These are phyloP conservation scores for Blyttiomyces sp. DNA, from an alignment of 371 early-diverging fungal species.

Conservation along the genomic window DNA sequence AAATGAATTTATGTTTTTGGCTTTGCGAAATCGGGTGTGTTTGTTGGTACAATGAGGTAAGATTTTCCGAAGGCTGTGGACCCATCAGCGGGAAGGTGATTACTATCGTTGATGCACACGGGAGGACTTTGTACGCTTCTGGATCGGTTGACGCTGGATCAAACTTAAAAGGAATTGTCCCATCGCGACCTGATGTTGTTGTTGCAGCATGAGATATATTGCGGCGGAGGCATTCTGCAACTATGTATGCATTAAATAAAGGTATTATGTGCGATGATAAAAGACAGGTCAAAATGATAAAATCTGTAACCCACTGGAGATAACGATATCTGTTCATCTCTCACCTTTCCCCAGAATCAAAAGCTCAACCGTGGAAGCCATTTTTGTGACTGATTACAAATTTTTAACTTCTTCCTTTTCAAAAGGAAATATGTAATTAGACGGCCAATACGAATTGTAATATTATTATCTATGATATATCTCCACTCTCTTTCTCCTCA, in stretches of 20 bases:
- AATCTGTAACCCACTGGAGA: no score
- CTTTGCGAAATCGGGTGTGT: no score
- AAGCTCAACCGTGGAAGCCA: no score
- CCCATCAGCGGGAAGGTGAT: constrained; percentile 55
- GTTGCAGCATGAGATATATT: no score
- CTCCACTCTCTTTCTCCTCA: not conserved
- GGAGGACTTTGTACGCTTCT: constrained; percentile 27
- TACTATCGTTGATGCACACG: constrained; percentile 39
- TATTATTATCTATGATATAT: no score
- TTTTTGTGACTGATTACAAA: no score
- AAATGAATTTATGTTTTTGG: constrained; percentile 34
- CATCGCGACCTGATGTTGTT: constrained; percentile 44
- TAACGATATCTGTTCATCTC: not conserved
- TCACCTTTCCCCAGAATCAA: not conserved
- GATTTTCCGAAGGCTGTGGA: constrained; percentile 9
- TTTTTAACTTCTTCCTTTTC: no score
- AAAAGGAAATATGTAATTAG: not conserved
- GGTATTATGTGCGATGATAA: no score
- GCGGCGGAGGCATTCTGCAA: no score
- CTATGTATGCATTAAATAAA: no score
- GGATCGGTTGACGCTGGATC: constrained; percentile 22
- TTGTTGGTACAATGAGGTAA: constrained; percentile 35
- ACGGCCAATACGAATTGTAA: no score
- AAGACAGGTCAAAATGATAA: no score
- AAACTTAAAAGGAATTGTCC: constrained; percentile 45